A percentile compares a stretch with the other conserved stretches of the same genome.
phyloP scores from a whole-genome alignment of 2,329 filamentous ascomycete genomes.

The Xylaria sp. region DNA sequence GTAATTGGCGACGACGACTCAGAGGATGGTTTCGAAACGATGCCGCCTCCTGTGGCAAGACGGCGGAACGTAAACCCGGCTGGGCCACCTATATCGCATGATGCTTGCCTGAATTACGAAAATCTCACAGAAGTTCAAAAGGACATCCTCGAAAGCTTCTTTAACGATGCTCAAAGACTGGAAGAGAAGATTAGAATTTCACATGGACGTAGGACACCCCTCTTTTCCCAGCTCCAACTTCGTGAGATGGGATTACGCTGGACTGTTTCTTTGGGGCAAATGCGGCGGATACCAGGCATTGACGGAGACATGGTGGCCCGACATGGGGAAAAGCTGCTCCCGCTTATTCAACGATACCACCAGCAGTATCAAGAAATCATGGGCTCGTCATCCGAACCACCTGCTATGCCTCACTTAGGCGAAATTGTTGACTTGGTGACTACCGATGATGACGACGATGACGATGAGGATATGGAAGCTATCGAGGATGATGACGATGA shows the following conservation, averaged over 20 bases:
- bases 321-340: conserved; percentile 71
- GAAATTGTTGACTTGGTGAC: conserved; percentile 63
- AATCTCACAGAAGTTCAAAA: conserved; percentile 69
- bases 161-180: conserved; percentile 68
- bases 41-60: conserved; percentile 50
- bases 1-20: conserved; percentile 53
- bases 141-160: conserved; percentile 72
- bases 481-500: conserved; percentile 39
- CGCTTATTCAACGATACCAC: conserved; percentile 64
- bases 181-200: conserved; percentile 72
- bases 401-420: conserved; percentile 31
- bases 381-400: conserved; percentile 45
- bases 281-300: conserved; percentile 73
- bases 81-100: conserved; percentile 69
- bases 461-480: conserved; percentile 40
- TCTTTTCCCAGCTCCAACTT: conserved; percentile 77
- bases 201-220: conserved; percentile 65
- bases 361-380: conserved; percentile 63
- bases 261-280: conserved; percentile 69
- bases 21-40: conserved; percentile 61
- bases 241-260: conserved; percentile 79
- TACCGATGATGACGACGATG: conserved; percentile 52
- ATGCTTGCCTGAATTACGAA: conserved; percentile 62
- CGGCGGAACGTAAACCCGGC: conserved; percentile 55
- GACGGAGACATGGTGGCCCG: conserved; percentile 69